Conservation (phyloP, 176 grass and related monocot genomes). For the Coix lacrymajobi region DNA sequence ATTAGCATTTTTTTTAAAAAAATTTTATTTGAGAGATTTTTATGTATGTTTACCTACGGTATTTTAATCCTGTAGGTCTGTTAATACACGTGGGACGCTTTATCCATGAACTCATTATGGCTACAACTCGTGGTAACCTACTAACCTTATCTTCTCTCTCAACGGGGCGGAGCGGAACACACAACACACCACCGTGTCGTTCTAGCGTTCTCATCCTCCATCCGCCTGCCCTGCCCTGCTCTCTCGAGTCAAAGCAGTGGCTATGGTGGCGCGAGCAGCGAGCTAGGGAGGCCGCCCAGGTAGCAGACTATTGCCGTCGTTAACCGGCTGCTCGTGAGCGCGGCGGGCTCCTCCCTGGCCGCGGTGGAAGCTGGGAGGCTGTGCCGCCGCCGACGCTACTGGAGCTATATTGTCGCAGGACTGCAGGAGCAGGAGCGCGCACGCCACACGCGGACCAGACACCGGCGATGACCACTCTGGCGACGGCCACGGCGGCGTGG, state of each 20-base stretch:
- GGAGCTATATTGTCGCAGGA: background rate
- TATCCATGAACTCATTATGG: background rate
- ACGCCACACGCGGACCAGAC: background rate
- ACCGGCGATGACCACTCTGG: conserved; percentile 30
- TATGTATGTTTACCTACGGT: background rate
- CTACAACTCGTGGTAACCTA: background rate
- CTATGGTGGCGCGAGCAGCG: background rate
- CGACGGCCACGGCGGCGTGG: conserved; percentile 38
- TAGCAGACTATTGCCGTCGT: background rate
- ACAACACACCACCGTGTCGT: background rate
- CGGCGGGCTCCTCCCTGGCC: background rate
- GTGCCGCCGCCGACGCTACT: background rate
- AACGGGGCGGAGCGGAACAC: too few relatives aligned
- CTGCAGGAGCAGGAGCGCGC: too few relatives aligned
- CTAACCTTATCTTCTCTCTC: background rate
- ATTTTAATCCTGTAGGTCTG: background rate
- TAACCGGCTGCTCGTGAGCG: background rate
- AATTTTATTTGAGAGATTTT: background rate
- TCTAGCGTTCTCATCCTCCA: background rate
- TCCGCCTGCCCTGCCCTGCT: background rate
- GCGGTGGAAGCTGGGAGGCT: background rate
- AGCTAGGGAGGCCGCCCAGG: background rate
- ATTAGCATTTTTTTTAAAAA: background rate
- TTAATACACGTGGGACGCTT: background rate
- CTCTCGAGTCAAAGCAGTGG: background rate